Evolutionary conservation across 176 grass and related monocot species (phyloP), one percentile per base, ranked within the genome.

Genomic region (Carex littledalei): DNA sequence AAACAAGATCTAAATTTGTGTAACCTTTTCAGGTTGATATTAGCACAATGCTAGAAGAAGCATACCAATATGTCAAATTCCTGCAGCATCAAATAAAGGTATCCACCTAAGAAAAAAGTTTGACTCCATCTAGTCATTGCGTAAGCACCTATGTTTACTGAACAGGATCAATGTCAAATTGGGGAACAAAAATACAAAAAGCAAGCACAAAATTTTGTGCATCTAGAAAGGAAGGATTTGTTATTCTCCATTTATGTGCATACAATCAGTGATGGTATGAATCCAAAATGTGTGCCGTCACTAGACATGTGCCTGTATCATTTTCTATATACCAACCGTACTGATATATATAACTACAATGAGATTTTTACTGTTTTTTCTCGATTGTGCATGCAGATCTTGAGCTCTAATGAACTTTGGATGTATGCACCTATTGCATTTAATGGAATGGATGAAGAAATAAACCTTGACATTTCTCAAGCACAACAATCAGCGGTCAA

Each of bases 41-140:
- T 64, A 91, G 89, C 85, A 94, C 92, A 58, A 91, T 94, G 92
- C 80, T 94, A 37, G 84, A 90, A 60, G 89, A 91, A 84, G 85
- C 89, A 85, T 85, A 88, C 45, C 81, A 89, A 56, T 94, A 94
- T 84, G 85, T 94, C 8, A 90, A 94, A 67, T 91, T 94, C 74
- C 65, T 91, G 77, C 92, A 94, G 71, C 78, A 89, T 53, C 92
- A 94, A 85, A 94, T 92, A 47, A 90, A 92, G 88, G 91, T 93
- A 8, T 29, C 18, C 24, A 49, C 17, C 32, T 53, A 75, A 67
- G 24, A 67, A 67, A 67, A 16, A 35, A 35, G 8, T 49, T 63
- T 81, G 26, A 21, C 26, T 80, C 24, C 21, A 47, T 65, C 32
- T 39, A 22, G 11, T 65, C 1, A 26, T 26, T 75, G 71, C 20